These are phyloP conservation scores for Dendrocalamus latiflorus DNA, from an alignment of 202 grass and related monocot genomes.

Conservation along the genomic window DNA sequence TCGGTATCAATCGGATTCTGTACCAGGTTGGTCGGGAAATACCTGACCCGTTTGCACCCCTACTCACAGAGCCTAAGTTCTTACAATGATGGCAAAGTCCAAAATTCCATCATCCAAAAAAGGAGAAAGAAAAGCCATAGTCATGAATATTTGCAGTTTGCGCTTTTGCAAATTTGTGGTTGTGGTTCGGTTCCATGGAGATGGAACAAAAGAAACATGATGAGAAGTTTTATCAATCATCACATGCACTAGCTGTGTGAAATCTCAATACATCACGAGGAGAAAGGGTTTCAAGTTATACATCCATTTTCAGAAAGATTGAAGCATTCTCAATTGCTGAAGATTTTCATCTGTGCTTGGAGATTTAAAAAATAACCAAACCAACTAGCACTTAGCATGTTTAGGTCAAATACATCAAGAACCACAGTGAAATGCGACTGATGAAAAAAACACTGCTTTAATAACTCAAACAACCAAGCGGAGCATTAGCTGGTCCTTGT, in stretches of 20 bases:
- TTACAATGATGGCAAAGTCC: background rate
- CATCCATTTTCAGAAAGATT: background rate
- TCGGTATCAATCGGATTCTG: too few species aligned
- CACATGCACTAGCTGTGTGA: background rate
- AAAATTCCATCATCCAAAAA: background rate
- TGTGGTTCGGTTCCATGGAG: background rate
- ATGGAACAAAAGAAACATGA: background rate
- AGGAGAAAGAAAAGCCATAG: background rate
- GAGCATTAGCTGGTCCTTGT: slow-evolving; percentile 6
- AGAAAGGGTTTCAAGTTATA: background rate
- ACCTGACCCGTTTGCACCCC: too few species aligned
- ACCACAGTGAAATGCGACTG: background rate
- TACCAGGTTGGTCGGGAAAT: too few species aligned
- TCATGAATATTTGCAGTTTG: background rate
- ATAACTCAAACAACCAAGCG: background rate
- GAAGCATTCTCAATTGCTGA: background rate
- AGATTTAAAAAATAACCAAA: background rate
- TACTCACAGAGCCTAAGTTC: too few species aligned
- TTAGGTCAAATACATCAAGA: background rate
- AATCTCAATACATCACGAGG: background rate
- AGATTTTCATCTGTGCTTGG: background rate
- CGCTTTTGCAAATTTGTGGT: slow-evolving; percentile 6
- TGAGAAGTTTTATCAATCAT: background rate
- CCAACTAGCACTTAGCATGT: background rate
- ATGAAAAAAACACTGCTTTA: slow-evolving; percentile 31